Percentiles rank a stretch among this genome's conserved stretches.
Evolutionary conservation across 2,329 filamentous ascomycete species (phyloP).

Genomic region (Zasmidium angulare): DNA sequence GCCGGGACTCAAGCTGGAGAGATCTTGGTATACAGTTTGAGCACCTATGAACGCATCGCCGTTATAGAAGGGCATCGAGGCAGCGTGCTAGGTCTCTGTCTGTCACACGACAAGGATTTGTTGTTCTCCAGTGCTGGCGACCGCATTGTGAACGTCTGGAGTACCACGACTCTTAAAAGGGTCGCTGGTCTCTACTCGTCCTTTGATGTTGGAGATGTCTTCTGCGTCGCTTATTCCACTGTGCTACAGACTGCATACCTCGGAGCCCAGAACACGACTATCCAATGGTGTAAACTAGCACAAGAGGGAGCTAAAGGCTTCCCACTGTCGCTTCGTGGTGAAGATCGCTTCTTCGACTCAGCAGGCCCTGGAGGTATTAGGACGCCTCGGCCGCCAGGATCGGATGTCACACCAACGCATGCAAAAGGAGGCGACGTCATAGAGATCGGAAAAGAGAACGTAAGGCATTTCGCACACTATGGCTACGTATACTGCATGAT

Average conservation of each 20-base stretch:
- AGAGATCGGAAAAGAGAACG: slow-evolving; percentile 78
- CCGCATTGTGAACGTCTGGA: slow-evolving; percentile 93
- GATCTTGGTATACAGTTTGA: slow-evolving; percentile 85
- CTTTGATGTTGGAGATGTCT: slow-evolving; percentile 93
- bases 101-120: slow-evolving; percentile 71
- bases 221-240: slow-evolving; percentile 86
- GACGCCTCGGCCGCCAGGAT: slow-evolving; percentile 68
- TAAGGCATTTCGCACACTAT: slow-evolving; percentile 86
- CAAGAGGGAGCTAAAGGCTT: slow-evolving; percentile 37
- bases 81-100: slow-evolving; percentile 80
- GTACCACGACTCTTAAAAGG: slow-evolving; percentile 69
- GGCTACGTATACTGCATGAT: slow-evolving; percentile 98
- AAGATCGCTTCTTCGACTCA: slow-evolving; percentile 93
- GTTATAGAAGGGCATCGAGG: slow-evolving; percentile 87
- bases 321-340: slow-evolving; percentile 54
- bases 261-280: slow-evolving; percentile 89
- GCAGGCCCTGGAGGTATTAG: slow-evolving; percentile 77
- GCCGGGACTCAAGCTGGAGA: slow-evolving; percentile 92
- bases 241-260: slow-evolving; percentile 81
- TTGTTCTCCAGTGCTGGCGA: slow-evolving; percentile 94
- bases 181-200: slow-evolving; percentile 89
- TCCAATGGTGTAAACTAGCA: slow-evolving; percentile 77
- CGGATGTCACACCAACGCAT: slow-evolving; percentile 48
- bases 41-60: slow-evolving; percentile 77
- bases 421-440: slow-evolving; percentile 64